Evolutionary conservation across 2,329 filamentous ascomycete genomes (phyloP).

Genomic region (Aspergillus sp.): DNA sequence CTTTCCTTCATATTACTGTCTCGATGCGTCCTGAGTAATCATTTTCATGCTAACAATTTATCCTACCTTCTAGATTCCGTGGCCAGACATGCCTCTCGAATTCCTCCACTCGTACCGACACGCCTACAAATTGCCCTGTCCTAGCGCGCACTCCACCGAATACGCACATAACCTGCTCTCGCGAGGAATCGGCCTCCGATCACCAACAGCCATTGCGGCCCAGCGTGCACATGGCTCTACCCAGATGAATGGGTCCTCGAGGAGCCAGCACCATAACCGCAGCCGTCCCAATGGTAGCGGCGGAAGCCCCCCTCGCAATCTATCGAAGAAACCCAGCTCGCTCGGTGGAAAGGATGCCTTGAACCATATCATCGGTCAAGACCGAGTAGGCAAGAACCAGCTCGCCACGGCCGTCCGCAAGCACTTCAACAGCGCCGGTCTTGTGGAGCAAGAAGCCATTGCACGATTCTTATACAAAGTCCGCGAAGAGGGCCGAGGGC

Average conservation of each 20-base stretch:
- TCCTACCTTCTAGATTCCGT: conserved; percentile 37
- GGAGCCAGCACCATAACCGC: conserved; percentile 8
- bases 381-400: conserved; percentile 42
- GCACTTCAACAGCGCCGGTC: conserved; percentile 48
- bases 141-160: conserved; percentile 43
- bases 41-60: conserved; percentile 6
- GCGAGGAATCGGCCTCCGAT: conserved; percentile 45
- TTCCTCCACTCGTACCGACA: conserved; percentile 51
- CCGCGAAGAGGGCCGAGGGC: conserved; percentile 44
- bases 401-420: conserved; percentile 46
- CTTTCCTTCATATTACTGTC: neutral
- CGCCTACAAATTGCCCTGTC: conserved; percentile 46
- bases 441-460: conserved; percentile 49
- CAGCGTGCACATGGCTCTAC: conserved; percentile 17
- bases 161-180: conserved; percentile 51
- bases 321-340: conserved; percentile 9
- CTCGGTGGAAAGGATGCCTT: conserved; percentile 20
- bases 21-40: neutral
- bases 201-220: conserved; percentile 46
- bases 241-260: conserved; percentile 13
- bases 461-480: conserved; percentile 50
- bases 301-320: conserved; percentile 1
- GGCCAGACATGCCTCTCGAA: conserved; percentile 44
- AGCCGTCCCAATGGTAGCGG: conserved; percentile 13
- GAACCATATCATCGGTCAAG: conserved; percentile 35